Evolutionary conservation across 495 filamentous ascomycete genomes (phyloP), one percentile per base, ranked within the genome.

Genomic region (Daldinia vernicosa): DNA sequence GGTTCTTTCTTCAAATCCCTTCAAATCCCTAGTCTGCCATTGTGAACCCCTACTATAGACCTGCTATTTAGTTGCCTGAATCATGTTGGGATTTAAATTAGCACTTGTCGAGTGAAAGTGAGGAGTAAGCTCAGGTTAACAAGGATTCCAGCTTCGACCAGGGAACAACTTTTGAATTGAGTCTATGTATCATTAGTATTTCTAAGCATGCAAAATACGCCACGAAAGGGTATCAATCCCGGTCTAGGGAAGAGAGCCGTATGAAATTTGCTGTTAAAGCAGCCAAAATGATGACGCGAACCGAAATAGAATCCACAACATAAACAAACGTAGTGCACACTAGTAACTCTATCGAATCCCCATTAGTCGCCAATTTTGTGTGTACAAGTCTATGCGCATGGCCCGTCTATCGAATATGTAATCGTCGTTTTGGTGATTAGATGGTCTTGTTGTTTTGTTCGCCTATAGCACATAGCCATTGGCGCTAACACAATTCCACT

Each of bases 401-500:
- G 2, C 39, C 60, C 19, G 53, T 58, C 40, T 26, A 39, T 45
- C 59, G 43, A 22, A 55, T 6, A 39, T 51, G 24, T 27, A 27
- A n/a, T 39, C 6, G 45, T 67, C 7, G 37, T 58, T 35, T 51
- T 27, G 27, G 53, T 60, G 26, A 32, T n/a, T 53, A 28, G n/a
- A 15, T 62, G 30, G 30, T 14, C 37, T 57, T 53, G 24, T 45
- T 57, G 30, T 54, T 22, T 28, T 43, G 22, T 58, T 30, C 28
- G 45, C 57, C 45, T 74, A 87, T 71, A 91, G 78, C 35, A 87
- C 85, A 79, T 89, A 91, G 28, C 89, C 87, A 3, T 86, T 87
- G 33, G 75, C 74, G 12, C 80, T 82, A 17, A 89, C 83, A 62
- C 78, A 83, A 37, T 75, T 80, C 89, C 89, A 92, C 27, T 79